Evolutionary conservation across 192 early-diverging fungal genomes (phyloP).

Genomic region (Chytriomyces hyalinus): DNA sequence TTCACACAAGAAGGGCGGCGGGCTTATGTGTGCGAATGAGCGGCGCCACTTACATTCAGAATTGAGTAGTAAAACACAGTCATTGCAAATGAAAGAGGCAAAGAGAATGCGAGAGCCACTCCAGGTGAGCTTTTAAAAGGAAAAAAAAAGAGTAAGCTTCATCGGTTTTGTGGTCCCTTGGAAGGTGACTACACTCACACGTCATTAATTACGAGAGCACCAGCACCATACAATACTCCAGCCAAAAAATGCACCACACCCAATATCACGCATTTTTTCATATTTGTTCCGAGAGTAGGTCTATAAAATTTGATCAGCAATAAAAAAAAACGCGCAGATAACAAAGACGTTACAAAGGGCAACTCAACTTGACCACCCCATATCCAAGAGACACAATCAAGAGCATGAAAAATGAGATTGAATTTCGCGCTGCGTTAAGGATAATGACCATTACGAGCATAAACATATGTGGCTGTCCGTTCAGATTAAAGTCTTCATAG

Average conservation of each 20-base stretch:
- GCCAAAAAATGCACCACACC: conserved; percentile 84
- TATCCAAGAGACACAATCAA: conserved; percentile 95
- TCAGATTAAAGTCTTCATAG: conserved; percentile 52
- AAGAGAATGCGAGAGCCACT: conserved; percentile 76
- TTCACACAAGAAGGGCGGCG: not conserved
- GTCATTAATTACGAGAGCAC: conserved; percentile 71
- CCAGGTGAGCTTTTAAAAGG: conserved; percentile 49
- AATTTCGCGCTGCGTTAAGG: conserved; percentile 89
- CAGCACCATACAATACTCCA: conserved; percentile 85
- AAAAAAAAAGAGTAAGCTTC: not conserved
- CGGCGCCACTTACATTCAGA: conserved; percentile 59
- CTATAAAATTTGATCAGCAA: conserved; percentile 35
- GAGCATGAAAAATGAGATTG: conserved; percentile 94
- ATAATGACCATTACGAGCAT: conserved; percentile 78
- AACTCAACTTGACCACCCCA: conserved; percentile 85
- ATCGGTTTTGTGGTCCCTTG: too few relatives aligned
- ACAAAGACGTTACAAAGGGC: too few relatives aligned
- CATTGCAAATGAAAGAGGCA: conserved; percentile 90
- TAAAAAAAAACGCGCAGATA: too few relatives aligned
- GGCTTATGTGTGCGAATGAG: not conserved
- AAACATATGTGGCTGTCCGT: conserved; percentile 53
- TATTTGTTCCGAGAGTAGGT: conserved; percentile 85
- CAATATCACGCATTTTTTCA: conserved; percentile 84
- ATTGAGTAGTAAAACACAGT: conserved; percentile 95
- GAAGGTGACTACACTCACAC: conserved; percentile 43